Conservation (phyloP, 176 grass and related monocot species). For the Zoysia japonica region DNA sequence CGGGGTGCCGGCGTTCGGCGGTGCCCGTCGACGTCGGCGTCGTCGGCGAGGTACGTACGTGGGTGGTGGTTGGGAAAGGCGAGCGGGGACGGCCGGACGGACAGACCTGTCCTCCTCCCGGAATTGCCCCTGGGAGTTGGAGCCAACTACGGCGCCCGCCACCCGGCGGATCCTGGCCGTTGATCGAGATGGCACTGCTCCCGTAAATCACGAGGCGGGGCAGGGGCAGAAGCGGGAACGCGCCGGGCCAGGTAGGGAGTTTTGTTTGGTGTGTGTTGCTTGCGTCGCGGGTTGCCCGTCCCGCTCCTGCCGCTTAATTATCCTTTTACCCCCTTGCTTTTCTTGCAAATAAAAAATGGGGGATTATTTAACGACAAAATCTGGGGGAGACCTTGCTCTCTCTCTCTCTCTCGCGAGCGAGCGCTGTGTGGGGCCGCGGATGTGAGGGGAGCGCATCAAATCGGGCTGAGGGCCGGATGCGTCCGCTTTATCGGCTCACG, state of each 20-base stretch:
- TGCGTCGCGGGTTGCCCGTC: conserved; percentile 16
- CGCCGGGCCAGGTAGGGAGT: conserved; percentile 7
- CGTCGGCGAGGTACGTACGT: not conserved
- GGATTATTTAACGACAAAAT: conserved; percentile 29
- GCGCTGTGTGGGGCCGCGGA: conserved; percentile 23
- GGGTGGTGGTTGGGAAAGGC: not conserved
- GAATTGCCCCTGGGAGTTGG: not conserved
- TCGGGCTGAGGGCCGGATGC: conserved; percentile 42
- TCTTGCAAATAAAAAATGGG: not conserved
- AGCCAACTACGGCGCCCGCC: conserved; percentile 16
- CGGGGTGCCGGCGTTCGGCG: not conserved
- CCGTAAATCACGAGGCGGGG: not conserved
- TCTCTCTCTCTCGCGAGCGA: not conserved
- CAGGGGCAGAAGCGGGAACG: conserved; percentile 9
- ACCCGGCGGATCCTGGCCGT: conserved; percentile 17
- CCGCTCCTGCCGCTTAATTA: not conserved
- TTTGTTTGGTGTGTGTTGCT: conserved; percentile 33
- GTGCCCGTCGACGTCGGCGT: not conserved
- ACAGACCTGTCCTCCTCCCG: not conserved
- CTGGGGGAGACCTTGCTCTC: not conserved
- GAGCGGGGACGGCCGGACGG: no score
- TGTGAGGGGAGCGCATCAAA: conserved; percentile 48
- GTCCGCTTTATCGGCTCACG: conserved; percentile 67
- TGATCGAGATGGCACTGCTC: conserved; percentile 8
- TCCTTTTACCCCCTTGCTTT: not conserved